Evolutionary conservation across 495 filamentous ascomycete species (phyloP).

Genomic region (Apodospora peruviana): DNA sequence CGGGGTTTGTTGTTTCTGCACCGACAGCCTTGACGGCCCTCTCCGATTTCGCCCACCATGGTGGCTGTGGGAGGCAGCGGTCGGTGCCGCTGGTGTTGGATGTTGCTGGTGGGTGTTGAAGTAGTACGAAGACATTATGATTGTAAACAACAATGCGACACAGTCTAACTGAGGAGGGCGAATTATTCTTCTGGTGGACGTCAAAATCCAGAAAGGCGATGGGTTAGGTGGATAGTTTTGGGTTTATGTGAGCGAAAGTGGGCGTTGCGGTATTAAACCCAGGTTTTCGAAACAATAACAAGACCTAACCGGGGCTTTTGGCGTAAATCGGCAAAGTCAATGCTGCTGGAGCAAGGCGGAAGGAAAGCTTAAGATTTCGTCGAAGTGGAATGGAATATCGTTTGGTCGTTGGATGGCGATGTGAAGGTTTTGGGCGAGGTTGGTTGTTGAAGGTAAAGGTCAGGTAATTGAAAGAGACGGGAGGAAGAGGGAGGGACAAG

Average conservation of each 20-base stretch:
- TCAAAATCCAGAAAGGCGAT: constrained; percentile 20
- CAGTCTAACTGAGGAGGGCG: constrained; percentile 7
- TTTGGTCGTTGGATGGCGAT: constrained; percentile 3
- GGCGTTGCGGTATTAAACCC: constrained; percentile 15
- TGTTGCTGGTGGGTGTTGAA: constrained; percentile 63
- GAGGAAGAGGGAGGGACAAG: constrained; percentile 23
- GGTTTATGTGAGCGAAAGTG: constrained; percentile 13
- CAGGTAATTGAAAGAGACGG: constrained; percentile 29
- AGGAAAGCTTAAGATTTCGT: background rate
- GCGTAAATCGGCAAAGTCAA: background rate
- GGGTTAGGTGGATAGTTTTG: constrained; percentile 13
- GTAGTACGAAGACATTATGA: constrained; percentile 73
- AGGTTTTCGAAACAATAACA: constrained; percentile 27
- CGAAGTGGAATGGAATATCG: background rate
- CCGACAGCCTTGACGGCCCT: constrained; percentile 73
- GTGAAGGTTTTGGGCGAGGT: constrained; percentile 13
- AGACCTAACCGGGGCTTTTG: constrained; percentile 13
- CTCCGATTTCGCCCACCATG: constrained; percentile 83
- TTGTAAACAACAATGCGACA: constrained; percentile 5
- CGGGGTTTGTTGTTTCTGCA: too few species aligned
- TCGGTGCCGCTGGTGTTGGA: constrained; percentile 50
- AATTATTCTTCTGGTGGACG: constrained; percentile 16
- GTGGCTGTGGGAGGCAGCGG: constrained; percentile 60
- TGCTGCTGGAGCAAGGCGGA: background rate
- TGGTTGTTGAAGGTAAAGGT: constrained; percentile 19